Conservation (phyloP, 306 rosid species). For the Oemleria cerasiformis region DNA sequence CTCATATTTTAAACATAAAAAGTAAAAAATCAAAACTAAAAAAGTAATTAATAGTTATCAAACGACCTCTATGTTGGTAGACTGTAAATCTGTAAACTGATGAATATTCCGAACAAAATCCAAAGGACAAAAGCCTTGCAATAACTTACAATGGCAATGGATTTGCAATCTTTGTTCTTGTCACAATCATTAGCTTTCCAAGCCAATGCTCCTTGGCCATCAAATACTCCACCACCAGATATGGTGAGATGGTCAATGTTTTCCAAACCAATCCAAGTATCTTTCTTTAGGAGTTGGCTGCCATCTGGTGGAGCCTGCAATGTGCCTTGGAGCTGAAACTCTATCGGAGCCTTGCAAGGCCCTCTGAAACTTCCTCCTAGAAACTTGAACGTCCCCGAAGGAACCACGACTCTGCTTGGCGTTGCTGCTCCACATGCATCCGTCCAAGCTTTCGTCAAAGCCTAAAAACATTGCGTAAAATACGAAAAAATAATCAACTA, state of each 20-base stretch:
- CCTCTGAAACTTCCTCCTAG: constrained; percentile 14
- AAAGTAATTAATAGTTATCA: too few species aligned
- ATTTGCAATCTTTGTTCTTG: constrained; percentile 11
- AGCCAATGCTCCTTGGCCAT: constrained; percentile 39
- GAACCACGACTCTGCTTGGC: constrained; percentile 19
- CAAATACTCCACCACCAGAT: constrained; percentile 43
- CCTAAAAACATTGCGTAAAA: background rate
- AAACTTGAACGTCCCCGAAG: constrained; percentile 18
- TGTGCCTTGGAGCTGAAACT: constrained; percentile 26
- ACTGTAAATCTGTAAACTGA: too few species aligned
- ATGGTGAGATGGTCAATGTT: constrained; percentile 29
- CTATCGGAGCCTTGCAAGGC: constrained; percentile 42
- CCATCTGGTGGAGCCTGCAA: constrained; percentile 33
- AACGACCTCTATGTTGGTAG: too few species aligned
- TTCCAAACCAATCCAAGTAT: constrained; percentile 34
- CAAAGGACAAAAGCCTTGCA: too few species aligned
- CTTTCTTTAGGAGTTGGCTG: background rate
- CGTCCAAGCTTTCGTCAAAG: constrained; percentile 36
- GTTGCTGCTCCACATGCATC: constrained; percentile 29
- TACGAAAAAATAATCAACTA: too few species aligned
- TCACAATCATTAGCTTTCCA: constrained; percentile 37
- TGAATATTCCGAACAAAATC: too few species aligned
- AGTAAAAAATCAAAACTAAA: too few species aligned
- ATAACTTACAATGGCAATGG: constrained; percentile 28
- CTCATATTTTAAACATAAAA: background rate